A percentile compares a stretch with the other conserved stretches of the same genome.
These are phyloP conservation scores for Termitomyces heimii DNA, from an alignment of 768 basidiomycete species.

Conservation along the genomic window DNA sequence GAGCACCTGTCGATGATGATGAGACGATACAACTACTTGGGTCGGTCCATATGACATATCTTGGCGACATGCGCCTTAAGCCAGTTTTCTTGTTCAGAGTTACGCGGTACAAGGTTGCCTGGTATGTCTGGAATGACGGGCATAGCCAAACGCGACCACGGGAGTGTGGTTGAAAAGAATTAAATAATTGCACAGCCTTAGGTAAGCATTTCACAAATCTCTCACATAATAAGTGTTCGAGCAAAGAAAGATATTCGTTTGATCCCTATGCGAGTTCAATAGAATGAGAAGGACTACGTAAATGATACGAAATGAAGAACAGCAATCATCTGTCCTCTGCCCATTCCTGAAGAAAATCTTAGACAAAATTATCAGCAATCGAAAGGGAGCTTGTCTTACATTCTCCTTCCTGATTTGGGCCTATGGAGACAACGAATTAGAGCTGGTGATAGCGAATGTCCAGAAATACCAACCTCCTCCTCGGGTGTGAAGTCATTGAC, in stretches of 20 bases:
- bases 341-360: conserved; percentile 62
- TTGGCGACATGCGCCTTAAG: conserved; percentile 56
- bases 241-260: neutral
- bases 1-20: neutral
- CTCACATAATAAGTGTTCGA: neutral
- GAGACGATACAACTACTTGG: conserved; percentile 43
- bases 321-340: conserved; percentile 76
- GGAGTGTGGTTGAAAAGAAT: neutral
- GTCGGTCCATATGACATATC: conserved; percentile 59
- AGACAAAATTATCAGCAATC: conserved; percentile 9
- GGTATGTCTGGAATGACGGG: conserved; percentile 68
- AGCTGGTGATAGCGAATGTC: conserved; percentile 4
- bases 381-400: conserved; percentile 40
- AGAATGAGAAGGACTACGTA: conserved; percentile 16
- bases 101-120: conserved; percentile 46
- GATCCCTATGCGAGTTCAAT: conserved; percentile 8
- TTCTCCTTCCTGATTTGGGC: conserved; percentile 99
- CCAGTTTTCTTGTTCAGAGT: conserved; percentile 60
- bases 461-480: conserved; percentile 69
- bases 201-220: neutral
- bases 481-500: conserved; percentile 98
- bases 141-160: conserved; percentile 24
- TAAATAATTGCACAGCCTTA: conserved; percentile 5
- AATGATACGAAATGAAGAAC: conserved; percentile 2
- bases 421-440: conserved; percentile 28